Evolutionary conservation across 352 stramenopile species (phyloP).

Genomic region (Phytophthora pistaciae): DNA sequence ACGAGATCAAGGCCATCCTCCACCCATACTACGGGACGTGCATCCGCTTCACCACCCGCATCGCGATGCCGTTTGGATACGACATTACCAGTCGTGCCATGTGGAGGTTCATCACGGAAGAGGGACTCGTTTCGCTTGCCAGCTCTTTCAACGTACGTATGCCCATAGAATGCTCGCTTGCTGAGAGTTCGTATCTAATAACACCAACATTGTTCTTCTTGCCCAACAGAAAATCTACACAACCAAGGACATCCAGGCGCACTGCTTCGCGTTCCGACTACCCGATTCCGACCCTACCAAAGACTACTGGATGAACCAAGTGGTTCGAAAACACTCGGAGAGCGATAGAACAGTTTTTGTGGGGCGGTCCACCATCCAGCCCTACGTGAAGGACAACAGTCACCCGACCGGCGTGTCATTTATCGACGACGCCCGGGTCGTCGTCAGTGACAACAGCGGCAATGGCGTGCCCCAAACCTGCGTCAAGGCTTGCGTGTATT

Average conservation of each 20-base stretch:
- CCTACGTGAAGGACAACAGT: slow-evolving; percentile 36
- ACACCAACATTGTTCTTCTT: no score
- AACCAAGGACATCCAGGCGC: slow-evolving; percentile 33
- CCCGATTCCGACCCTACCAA: slow-evolving; percentile 19
- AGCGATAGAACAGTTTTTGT: slow-evolving; percentile 28
- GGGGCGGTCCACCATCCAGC: slow-evolving; percentile 34
- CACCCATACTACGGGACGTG: slow-evolving; percentile 30
- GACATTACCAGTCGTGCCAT: slow-evolving; percentile 31
- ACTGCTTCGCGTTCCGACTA: slow-evolving; percentile 31
- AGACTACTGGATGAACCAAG: slow-evolving; percentile 37
- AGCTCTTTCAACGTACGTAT: slow-evolving; percentile 31
- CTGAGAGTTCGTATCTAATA: no score
- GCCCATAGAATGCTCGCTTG: no score
- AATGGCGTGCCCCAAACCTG: slow-evolving; percentile 19
- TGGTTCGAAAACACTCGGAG: slow-evolving; percentile 28
- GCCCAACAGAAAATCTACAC: slow-evolving; percentile 35
- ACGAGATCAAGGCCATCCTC: slow-evolving; percentile 36
- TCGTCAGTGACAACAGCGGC: slow-evolving; percentile 24
- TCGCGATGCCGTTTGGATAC: slow-evolving; percentile 30
- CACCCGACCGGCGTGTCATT: slow-evolving; percentile 34
- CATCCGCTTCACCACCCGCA: slow-evolving; percentile 34
- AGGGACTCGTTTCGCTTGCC: slow-evolving; percentile 27
- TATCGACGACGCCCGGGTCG: slow-evolving; percentile 27
- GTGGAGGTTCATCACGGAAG: slow-evolving; percentile 35
- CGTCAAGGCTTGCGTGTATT: slow-evolving; percentile 34